Conservation (phyloP, 805 yeast genomes). For the Metschnikowia dekortorum region DNA sequence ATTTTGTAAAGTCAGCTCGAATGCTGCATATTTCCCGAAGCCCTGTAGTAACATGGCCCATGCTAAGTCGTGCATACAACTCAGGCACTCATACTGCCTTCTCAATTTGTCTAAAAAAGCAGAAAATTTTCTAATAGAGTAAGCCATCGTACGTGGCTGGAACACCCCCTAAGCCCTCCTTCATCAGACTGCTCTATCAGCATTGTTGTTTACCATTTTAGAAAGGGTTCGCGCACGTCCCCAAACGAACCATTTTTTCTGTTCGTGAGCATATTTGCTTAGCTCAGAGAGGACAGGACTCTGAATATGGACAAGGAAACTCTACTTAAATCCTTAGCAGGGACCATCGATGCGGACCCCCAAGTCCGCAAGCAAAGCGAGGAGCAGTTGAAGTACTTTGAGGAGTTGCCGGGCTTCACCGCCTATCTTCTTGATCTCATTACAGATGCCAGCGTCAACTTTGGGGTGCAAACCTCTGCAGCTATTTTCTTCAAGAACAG, state of each 20-base stretch:
- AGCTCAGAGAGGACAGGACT: background rate
- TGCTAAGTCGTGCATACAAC: too few relatives aligned
- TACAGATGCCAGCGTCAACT: constrained; percentile 39
- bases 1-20: too few relatives aligned
- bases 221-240: constrained; percentile 2
- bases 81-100: too few relatives aligned
- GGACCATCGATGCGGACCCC: constrained; percentile 51
- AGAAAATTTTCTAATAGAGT: too few relatives aligned
- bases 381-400: constrained; percentile 45
- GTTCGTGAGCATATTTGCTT: background rate
- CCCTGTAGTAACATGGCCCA: too few relatives aligned
- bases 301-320: constrained; percentile 45
- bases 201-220: background rate
- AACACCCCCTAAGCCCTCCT: too few relatives aligned
- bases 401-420: constrained; percentile 56
- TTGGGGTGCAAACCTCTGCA: constrained; percentile 42
- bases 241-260: background rate
- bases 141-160: too few relatives aligned
- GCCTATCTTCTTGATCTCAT: constrained; percentile 49
- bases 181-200: too few relatives aligned
- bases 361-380: constrained; percentile 52
- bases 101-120: too few relatives aligned
- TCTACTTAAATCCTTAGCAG: constrained; percentile 46
- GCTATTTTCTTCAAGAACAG: constrained; percentile 44
- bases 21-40: too few relatives aligned